phyloP scores from a whole-genome alignment of 345 rosid genomes.

The Eutrema japonicum region DNA sequence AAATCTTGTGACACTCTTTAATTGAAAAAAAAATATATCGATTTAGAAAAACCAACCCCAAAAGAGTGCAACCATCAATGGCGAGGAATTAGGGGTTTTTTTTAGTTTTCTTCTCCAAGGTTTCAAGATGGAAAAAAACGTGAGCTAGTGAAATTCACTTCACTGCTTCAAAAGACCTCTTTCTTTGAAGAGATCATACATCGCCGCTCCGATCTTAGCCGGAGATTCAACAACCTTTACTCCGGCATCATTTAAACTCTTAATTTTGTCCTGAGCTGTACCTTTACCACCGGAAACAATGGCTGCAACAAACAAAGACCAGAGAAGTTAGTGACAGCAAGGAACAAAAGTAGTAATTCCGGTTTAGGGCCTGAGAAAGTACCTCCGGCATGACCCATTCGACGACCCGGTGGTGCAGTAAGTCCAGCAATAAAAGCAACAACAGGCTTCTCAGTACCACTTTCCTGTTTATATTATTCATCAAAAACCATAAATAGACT shows the following conservation, averaged over 20 bases:
- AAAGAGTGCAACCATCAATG: constrained; percentile 35
- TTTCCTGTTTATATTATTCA: constrained; percentile 64
- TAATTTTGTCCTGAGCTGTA: constrained; percentile 94
- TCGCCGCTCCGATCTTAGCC: constrained; percentile 85
- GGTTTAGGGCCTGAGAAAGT: constrained; percentile 5
- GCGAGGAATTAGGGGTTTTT: constrained; percentile 34
- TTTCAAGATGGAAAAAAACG: constrained; percentile 15
- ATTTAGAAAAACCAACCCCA: constrained; percentile 33
- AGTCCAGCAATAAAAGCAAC: constrained; percentile 99
- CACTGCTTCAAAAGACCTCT: constrained; percentile 68
- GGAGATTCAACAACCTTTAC: constrained; percentile 96
- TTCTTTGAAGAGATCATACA: constrained; percentile 78
- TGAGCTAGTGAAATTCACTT: constrained; percentile 41
- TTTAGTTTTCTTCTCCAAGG: constrained; percentile 5
- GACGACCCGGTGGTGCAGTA: constrained; percentile 99
- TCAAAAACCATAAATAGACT: constrained; percentile 9
- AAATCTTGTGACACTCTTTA: constrained; percentile 27
- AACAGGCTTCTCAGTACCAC: constrained; percentile 93
- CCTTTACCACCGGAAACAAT: constrained; percentile 99
- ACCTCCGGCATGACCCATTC: constrained; percentile 99
- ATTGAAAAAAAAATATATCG: constrained; percentile 28
- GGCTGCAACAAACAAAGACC: constrained; percentile 54
- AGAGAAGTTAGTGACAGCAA: constrained; percentile 24
- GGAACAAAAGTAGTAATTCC: neutral
- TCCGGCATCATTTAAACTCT: constrained; percentile 86